Conservation (phyloP, 495 filamentous ascomycete species). For the Hypomontagnella submonticulosa region DNA sequence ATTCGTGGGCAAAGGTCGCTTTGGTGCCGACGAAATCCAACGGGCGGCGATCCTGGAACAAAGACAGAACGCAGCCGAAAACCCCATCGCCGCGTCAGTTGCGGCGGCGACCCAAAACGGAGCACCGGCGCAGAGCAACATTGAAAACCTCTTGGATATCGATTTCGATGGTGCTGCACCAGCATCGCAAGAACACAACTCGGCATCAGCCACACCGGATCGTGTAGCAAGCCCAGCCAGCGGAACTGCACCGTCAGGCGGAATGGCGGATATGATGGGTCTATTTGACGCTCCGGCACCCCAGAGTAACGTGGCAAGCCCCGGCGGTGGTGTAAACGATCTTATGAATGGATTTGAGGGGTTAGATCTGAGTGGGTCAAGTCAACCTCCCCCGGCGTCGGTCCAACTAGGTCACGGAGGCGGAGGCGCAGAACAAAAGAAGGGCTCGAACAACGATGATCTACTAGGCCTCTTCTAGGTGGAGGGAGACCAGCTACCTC, state of each 20-base stretch:
- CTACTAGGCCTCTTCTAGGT: slow-evolving; percentile 85
- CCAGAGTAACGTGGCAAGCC: slow-evolving; percentile 47
- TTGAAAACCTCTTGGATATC: slow-evolving; percentile 96
- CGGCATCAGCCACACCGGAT: slow-evolving; percentile 79
- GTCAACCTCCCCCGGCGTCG: slow-evolving; percentile 66
- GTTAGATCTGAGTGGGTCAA: slow-evolving; percentile 74
- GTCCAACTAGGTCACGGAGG: slow-evolving; percentile 59
- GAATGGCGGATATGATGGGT: slow-evolving; percentile 91
- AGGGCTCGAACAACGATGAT: slow-evolving; percentile 86
- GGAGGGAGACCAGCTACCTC: not conserved
- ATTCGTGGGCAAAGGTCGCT: slow-evolving; percentile 94
- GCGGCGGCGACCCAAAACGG: slow-evolving; percentile 75
- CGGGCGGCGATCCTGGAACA: slow-evolving; percentile 96
- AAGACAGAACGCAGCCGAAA: slow-evolving; percentile 89
- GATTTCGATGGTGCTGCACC: slow-evolving; percentile 97
- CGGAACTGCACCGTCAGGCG: slow-evolving; percentile 58
- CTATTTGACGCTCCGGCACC: slow-evolving; percentile 71
- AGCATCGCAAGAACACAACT: slow-evolving; percentile 82
- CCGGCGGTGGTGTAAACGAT: slow-evolving; percentile 61
- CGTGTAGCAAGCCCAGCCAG: slow-evolving; percentile 73
- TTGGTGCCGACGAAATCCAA: slow-evolving; percentile 93
- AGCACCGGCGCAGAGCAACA: slow-evolving; percentile 72
- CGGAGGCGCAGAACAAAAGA: slow-evolving; percentile 44
- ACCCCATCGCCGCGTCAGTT: slow-evolving; percentile 88
- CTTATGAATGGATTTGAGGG: slow-evolving; percentile 87